These are phyloP conservation scores for Lasiodiplodia sp. DNA, from an alignment of 2,329 filamentous ascomycete genomes.

Conservation along the genomic window DNA sequence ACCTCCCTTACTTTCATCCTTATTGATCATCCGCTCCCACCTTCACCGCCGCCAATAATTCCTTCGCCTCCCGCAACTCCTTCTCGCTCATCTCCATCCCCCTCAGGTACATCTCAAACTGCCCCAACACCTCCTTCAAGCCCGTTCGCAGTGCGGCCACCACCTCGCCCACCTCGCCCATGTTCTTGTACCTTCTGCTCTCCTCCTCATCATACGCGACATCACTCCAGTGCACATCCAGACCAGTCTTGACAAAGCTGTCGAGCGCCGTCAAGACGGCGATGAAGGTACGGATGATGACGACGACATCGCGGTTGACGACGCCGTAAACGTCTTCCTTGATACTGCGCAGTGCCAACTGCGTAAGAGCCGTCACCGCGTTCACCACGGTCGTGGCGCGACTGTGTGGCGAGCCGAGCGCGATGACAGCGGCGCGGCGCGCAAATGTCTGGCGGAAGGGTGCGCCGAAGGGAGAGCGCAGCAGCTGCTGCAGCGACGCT, in stretches of 20 bases:
- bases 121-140: constrained; percentile 69
- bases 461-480: constrained; percentile 58
- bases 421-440: constrained; percentile 68
- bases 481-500: constrained; percentile 32
- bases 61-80: constrained; percentile 77
- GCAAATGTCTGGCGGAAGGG: constrained; percentile 76
- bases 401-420: constrained; percentile 77
- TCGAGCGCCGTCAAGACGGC: constrained; percentile 73
- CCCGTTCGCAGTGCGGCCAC: constrained; percentile 69
- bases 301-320: constrained; percentile 81
- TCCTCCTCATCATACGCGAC: constrained; percentile 62
- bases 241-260: constrained; percentile 61
- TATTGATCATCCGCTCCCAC: constrained; percentile 34
- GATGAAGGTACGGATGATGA: constrained; percentile 77
- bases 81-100: constrained; percentile 73
- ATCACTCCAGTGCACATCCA: constrained; percentile 82
- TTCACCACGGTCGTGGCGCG: constrained; percentile 54
- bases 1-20: constrained; percentile 12
- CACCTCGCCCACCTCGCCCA: constrained; percentile 74
- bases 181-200: constrained; percentile 45
- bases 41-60: constrained; percentile 53
- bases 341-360: constrained; percentile 75
- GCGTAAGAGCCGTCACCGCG: constrained; percentile 72
- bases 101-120: constrained; percentile 77
- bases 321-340: constrained; percentile 84